Evolutionary conservation across 139 green algal species (phyloP), one percentile per base, ranked within the genome.

Genomic region (Eudorina sp.): DNA sequence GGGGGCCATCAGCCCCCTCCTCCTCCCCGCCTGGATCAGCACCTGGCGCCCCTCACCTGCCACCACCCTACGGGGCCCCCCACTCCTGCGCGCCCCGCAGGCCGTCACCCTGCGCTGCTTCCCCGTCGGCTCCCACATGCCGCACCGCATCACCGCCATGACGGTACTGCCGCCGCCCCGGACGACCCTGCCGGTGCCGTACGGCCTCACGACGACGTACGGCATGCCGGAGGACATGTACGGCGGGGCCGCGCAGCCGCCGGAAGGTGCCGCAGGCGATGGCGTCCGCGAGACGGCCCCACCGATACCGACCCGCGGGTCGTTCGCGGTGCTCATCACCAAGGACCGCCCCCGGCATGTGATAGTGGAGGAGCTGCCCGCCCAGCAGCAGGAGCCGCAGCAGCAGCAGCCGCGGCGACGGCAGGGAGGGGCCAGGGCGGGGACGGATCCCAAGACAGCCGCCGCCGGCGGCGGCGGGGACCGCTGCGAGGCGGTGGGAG

Each of bases 131-230:
- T 74, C 55, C 11, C 48, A n/a, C 9, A 1, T 51, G 13, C 43
- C 8, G 36, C 60, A 48, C 29, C 78, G 78, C 62, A 62, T 86
- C 41, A 86, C 62, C 5, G 29, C 60, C 4, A 27, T 86, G 5
- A 60, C 60, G 0, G 80, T 86, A 13, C 80, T 86, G 40, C 80
- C 80, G 43, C 80, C 60, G 4, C 80, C 80, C 43, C 80, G 60
- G 7, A n/a, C 29, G 55, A 38, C 55, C 3, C 16, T 34, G 2
- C 4, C 51, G 38, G 34, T 46, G 66, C 34, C 3, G 66, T 75
- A 75, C 66, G 46, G 23, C 31, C 36, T 43, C 64, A 58, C 66
- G 2, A 27, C 4, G 31, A 16, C 19, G 34, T 16, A 69, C 46
- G 19, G n/a, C 76, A n/a, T n/a, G n/a, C n/a, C n/a, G n/a, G n/a